phyloP scores from a whole-genome alignment of 2,329 filamentous ascomycete species.

The Onygena corvina region DNA sequence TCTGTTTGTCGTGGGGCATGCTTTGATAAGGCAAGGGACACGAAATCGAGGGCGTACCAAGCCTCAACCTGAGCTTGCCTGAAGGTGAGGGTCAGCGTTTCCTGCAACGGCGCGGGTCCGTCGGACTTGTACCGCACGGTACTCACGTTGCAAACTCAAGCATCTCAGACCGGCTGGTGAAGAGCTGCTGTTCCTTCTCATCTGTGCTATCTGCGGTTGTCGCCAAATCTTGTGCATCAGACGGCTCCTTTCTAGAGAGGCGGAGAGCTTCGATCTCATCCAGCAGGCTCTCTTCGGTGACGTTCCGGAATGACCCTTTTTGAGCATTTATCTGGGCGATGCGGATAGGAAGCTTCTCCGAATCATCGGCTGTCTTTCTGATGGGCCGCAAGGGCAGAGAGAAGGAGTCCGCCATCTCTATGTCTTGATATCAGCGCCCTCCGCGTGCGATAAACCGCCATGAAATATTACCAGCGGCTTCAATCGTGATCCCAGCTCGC shows the following conservation, averaged over 20 bases:
- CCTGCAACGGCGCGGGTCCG: conserved; percentile 10
- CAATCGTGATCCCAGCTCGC: background rate
- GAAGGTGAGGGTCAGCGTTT: background rate
- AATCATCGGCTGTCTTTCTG: conserved; percentile 13
- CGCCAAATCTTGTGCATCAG: conserved; percentile 28
- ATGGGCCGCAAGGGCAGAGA: conserved; percentile 52
- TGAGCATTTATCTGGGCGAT: conserved; percentile 68
- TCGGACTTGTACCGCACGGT: conserved; percentile 4
- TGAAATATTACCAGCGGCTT: background rate
- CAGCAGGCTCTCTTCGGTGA: conserved; percentile 61
- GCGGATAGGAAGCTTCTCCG: conserved; percentile 52
- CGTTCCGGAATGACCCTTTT: conserved; percentile 66
- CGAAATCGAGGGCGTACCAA: conserved; percentile 63
- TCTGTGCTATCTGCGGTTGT: conserved; percentile 26
- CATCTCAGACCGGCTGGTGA: conserved; percentile 36
- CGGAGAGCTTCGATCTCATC: conserved; percentile 49
- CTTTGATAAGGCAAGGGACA: conserved; percentile 75
- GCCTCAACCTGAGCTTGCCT: conserved; percentile 37
- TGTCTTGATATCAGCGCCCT: too few species aligned
- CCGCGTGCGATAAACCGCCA: background rate
- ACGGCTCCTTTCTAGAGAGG: conserved; percentile 37
- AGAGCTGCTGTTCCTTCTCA: conserved; percentile 32
- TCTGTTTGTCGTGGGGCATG: conserved; percentile 59
- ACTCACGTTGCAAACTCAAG: conserved; percentile 33
- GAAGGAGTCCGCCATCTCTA: conserved; percentile 30